These are phyloP conservation scores for Trichoderma lentiforme DNA, from an alignment of 2,329 filamentous ascomycete species.

Conservation along the genomic window DNA sequence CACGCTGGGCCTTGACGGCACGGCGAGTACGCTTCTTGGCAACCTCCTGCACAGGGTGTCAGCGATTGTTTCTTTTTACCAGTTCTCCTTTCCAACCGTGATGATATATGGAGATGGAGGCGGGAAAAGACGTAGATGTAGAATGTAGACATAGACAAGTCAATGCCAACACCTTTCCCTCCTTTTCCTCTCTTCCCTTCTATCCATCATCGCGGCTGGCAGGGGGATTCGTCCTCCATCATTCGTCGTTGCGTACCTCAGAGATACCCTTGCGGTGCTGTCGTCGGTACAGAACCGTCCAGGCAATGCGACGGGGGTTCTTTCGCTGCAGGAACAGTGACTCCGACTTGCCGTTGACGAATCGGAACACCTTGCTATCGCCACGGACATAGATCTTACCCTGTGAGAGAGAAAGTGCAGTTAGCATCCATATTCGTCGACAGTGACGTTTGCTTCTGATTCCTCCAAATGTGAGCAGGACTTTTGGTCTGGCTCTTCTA, in stretches of 20 bases:
- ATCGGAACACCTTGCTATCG: conserved; percentile 99
- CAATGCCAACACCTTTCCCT: neutral
- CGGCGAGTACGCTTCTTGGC: conserved; percentile 99
- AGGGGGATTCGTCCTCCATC: neutral
- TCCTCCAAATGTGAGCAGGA: neutral
- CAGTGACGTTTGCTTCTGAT: neutral
- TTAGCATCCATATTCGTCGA: neutral
- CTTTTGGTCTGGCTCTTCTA: neutral
- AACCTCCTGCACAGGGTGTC: conserved; percentile 72
- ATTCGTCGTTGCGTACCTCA: conserved; percentile 68
- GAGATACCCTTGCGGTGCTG: conserved; percentile 99
- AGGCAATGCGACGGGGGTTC: conserved; percentile 99
- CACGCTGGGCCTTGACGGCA: conserved; percentile 97
- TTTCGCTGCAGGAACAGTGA: conserved; percentile 99
- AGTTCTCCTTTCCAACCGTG: neutral
- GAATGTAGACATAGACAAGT: neutral
- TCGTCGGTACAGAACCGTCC: conserved; percentile 97
- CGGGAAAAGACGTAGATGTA: neutral
- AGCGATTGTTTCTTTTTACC: conserved; percentile 28
- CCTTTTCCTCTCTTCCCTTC: neutral
- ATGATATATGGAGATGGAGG: neutral
- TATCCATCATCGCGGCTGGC: neutral
- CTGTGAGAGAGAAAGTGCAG: conserved; percentile 47
- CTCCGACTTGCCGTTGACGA: conserved; percentile 99
- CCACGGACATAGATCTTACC: conserved; percentile 99